Evolutionary conservation across 2,329 filamentous ascomycete species (phyloP).

Genomic region (Rutstroemia sydowiana): DNA sequence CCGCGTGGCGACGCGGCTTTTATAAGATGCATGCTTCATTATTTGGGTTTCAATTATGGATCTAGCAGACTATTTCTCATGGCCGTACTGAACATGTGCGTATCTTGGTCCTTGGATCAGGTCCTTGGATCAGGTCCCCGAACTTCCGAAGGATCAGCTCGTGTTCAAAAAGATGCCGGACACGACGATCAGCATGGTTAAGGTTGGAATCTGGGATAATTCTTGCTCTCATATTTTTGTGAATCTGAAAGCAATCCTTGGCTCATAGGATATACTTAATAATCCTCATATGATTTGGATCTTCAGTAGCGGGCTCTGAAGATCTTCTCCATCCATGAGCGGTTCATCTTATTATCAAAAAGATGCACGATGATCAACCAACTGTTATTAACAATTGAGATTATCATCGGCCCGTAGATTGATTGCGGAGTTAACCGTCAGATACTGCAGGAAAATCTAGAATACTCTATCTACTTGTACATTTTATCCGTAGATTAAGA

Average conservation of each 20-base stretch:
- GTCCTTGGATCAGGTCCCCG: too few species aligned
- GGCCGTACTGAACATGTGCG: not conserved
- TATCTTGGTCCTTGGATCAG: too few species aligned
- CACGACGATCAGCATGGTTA: too few species aligned
- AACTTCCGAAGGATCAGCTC: too few species aligned
- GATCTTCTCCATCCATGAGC: not conserved
- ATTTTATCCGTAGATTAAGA: too few species aligned
- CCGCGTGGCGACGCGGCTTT: slow-evolving; percentile 5
- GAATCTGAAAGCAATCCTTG: too few species aligned
- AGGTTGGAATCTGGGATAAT: too few species aligned
- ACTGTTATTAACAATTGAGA: not conserved
- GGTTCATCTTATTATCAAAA: not conserved
- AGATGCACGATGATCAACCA: not conserved
- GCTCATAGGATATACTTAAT: too few species aligned
- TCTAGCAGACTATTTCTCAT: not conserved
- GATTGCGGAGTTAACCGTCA: not conserved
- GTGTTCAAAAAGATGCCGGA: too few species aligned
- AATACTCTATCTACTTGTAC: too few species aligned
- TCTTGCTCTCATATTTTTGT: too few species aligned
- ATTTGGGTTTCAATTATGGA: not conserved
- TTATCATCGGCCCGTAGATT: not conserved
- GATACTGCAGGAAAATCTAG: too few species aligned
- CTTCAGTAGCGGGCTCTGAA: not conserved
- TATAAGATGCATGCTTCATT: not conserved
- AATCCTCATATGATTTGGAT: slow-evolving; percentile 3